phyloP scores from a whole-genome alignment of 495 filamentous ascomycete genomes.

The Neurospora cerealis region DNA sequence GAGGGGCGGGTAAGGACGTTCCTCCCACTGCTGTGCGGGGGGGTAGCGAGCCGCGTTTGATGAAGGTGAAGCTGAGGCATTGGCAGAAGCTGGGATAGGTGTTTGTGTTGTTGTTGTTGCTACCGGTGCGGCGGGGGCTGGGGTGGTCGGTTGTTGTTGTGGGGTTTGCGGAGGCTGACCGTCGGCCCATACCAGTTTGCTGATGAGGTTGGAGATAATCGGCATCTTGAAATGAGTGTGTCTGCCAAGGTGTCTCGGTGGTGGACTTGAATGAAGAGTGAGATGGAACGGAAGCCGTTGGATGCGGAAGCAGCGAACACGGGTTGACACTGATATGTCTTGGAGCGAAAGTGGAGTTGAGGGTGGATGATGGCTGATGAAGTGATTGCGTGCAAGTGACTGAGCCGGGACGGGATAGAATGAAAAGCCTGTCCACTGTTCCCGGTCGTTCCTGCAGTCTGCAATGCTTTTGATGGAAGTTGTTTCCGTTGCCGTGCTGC shows the following conservation, averaged over 20 bases:
- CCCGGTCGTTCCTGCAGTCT: neutral
- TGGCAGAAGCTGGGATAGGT: neutral
- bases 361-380: neutral
- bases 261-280: neutral
- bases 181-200: neutral
- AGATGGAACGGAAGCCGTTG: neutral
- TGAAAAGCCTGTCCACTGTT: neutral
- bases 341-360: neutral
- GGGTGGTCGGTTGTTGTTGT: neutral
- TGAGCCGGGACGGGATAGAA: neutral
- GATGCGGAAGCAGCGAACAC: neutral
- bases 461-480: neutral
- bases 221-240: constrained; percentile 3
- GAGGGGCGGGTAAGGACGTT: constrained; percentile 3
- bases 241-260: neutral
- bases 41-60: neutral
- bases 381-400: neutral
- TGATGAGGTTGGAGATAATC: constrained; percentile 2
- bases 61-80: neutral
- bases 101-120: neutral
- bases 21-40: neutral
- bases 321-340: neutral
- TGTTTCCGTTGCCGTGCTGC: neutral
- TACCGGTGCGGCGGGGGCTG: neutral
- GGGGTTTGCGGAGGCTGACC: neutral